Base-by-base conservation (phyloP, 768 basidiomycete species). In the Boletus pseudopeckii region DNA sequence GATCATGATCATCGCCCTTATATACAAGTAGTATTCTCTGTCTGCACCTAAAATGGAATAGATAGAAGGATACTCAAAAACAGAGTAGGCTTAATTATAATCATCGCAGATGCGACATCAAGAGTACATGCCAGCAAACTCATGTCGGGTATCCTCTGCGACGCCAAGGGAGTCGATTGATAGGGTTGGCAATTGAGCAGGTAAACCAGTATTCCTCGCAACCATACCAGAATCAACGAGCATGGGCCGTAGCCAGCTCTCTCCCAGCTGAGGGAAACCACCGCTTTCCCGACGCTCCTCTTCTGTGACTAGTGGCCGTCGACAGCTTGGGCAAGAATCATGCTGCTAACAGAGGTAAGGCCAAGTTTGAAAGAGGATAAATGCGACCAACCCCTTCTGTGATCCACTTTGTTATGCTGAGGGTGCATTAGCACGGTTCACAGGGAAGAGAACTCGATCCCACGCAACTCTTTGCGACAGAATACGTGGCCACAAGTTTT, bases 391-490 rank as follows among this genome's bases (percentile, higher is more conserved):
- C 86, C 42, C 79, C 82, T 46, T 78, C 78, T 22, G 60, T 65
- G 36, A 86, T 75, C 86, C 86, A 88, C 57, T 79, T 81, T 7
- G 75, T 74, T 45, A 88, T 84, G 66, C 86, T 88, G 56, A 51
- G 32, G n/a, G 37, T 36, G 50, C n/a, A 48, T 66, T 26, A 66
- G 62, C 52, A 56, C 51, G 52, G 26, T 32, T 51, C 37, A 43
- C 40, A 51, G 39, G 38, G n/a, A 32, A 45, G 18, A 50, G 39
- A 40, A 52, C 43, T 14, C 46, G 39, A 59, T 18, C 13, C 62
- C 66, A 72, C 72, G 71, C 65, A 75, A 91, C 90, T 92, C 90
- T 74, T 82, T 83, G 60, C 87, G 79, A 66, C 90, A 92, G 63
- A 91, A 92, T n/a, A 86, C 60, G 64, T 92, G 90, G 14, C 81